Evolutionary conservation across 495 filamentous ascomycete species (phyloP), one percentile per base, ranked within the genome.

Genomic region (Neurospora cerealis): DNA sequence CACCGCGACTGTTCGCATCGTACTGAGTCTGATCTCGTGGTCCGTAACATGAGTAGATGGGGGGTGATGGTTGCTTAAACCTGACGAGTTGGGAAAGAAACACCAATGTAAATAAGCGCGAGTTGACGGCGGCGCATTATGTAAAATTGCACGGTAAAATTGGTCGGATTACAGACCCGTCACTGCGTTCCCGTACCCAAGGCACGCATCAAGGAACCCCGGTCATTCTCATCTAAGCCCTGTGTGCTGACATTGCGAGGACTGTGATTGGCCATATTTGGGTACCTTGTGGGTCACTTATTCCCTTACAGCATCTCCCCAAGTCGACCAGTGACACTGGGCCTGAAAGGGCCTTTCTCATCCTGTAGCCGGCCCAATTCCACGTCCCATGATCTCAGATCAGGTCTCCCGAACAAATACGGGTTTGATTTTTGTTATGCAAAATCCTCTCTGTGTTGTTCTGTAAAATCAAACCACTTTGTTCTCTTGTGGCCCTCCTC

Each of bases 201-300:
- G 28, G 21, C 24, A 36, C 28, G 7, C 28, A 36, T 28, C 21
- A 34, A 38, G 60, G 34, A 41, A 38, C 70, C 74, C 76, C 36
- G 66, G 71, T 71, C 70, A 28, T 17, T 66, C 41, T 62, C 60
- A 62, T 70, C 54, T 70, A 62, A 39, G 24, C 46, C 76, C 28
- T 72, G 73, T 71, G 77, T 81, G 79, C 79, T 81, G 79, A 81
- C 79, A 81, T 76, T 81, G 69, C 69, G 38, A 24, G 40, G 9
- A 7, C 39, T 69, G 6, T 78, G 73, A 80, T 81, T 81, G 54
- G 79, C 37, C 41, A 40, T 17, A 32, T 15, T 17, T 3, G 32
- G 32, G 3, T 21, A 38, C 60, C 8, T 32, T 42, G 74, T 77
- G 74, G 75, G 66, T 36, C 70, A 34, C 24, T n/a, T 39, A 34